These are phyloP conservation scores for Karstenula rhodostoma DNA, from an alignment of 2,329 filamentous ascomycete genomes.

Conservation along the genomic window DNA sequence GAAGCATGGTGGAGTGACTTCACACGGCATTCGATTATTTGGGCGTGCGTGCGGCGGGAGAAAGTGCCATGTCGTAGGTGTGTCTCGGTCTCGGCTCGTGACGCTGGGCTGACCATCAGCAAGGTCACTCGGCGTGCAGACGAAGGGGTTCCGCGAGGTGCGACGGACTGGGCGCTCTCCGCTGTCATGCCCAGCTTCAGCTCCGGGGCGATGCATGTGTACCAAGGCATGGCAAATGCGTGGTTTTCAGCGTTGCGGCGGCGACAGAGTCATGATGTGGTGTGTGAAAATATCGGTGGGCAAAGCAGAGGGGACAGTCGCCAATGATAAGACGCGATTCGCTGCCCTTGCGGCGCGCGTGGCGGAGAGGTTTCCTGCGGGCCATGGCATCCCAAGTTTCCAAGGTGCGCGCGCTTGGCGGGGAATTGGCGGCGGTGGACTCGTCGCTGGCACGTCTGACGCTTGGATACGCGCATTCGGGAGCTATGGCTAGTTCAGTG, in stretches of 20 bases:
- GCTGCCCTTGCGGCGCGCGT: neutral
- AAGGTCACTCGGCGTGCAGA: neutral
- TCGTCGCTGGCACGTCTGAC: neutral
- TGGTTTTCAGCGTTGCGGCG: slow-evolving; percentile 5
- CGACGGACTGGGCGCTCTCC: neutral
- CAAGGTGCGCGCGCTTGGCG: slow-evolving; percentile 10
- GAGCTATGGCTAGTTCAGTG: slow-evolving; percentile 1
- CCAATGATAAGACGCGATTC: neutral
- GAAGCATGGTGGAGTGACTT: neutral
- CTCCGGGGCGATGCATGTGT: slow-evolving; percentile 7
- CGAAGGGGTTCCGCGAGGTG: neutral
- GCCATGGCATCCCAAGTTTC: neutral
- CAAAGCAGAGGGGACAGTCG: slow-evolving; percentile 1
- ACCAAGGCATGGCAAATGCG: slow-evolving; percentile 14
- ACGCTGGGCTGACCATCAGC: slow-evolving; percentile 3
- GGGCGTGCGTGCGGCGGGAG: neutral
- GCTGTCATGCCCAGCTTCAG: slow-evolving; percentile 8
- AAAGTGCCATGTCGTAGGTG: slow-evolving; percentile 4
- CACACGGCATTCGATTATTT: too few species aligned
- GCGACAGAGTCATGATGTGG: neutral
- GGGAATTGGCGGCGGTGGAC: slow-evolving; percentile 9
- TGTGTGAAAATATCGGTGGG: neutral
- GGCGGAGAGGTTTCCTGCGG: neutral
- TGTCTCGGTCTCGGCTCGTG: neutral
- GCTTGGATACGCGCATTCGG: neutral